Evolutionary conservation across 495 filamentous ascomycete genomes (phyloP).

Genomic region (Rhizodiscina lignyota): DNA sequence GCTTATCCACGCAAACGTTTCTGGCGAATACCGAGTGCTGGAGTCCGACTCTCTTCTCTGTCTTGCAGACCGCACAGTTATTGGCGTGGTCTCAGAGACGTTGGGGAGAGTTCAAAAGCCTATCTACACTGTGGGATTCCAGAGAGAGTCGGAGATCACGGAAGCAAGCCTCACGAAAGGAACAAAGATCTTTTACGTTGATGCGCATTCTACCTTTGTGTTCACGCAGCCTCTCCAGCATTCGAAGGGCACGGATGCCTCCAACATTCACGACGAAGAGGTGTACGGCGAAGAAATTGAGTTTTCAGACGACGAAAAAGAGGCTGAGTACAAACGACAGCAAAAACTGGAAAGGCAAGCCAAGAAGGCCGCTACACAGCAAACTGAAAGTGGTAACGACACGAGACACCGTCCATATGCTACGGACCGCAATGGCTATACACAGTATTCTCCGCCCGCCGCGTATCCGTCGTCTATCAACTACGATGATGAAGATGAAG

Average conservation of each 20-base stretch:
- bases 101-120: slow-evolving; percentile 71
- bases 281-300: slow-evolving; percentile 71
- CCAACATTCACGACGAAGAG: slow-evolving; percentile 88
- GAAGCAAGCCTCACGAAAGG: slow-evolving; percentile 45
- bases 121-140: slow-evolving; percentile 60
- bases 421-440: slow-evolving; percentile 1
- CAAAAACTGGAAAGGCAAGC: slow-evolving; percentile 25
- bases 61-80: slow-evolving; percentile 51
- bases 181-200: slow-evolving; percentile 61
- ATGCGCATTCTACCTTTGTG: slow-evolving; percentile 56
- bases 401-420: too few relatives aligned
- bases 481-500: slow-evolving; percentile 13
- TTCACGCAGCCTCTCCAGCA: slow-evolving; percentile 66
- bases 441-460: neutral
- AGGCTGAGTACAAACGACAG: slow-evolving; percentile 58
- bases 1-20: slow-evolving; percentile 61
- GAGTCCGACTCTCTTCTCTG: slow-evolving; percentile 73
- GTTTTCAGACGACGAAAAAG: slow-evolving; percentile 91
- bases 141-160: slow-evolving; percentile 43
- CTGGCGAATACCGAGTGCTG: slow-evolving; percentile 68
- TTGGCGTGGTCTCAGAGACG: slow-evolving; percentile 68
- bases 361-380: slow-evolving; percentile 43
- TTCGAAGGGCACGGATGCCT: slow-evolving; percentile 77
- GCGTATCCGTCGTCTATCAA: slow-evolving; percentile 6
- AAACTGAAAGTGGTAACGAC: too few relatives aligned